Evolutionary conservation across 768 basidiomycete genomes (phyloP).

Genomic region (Russula griseocarnosa): DNA sequence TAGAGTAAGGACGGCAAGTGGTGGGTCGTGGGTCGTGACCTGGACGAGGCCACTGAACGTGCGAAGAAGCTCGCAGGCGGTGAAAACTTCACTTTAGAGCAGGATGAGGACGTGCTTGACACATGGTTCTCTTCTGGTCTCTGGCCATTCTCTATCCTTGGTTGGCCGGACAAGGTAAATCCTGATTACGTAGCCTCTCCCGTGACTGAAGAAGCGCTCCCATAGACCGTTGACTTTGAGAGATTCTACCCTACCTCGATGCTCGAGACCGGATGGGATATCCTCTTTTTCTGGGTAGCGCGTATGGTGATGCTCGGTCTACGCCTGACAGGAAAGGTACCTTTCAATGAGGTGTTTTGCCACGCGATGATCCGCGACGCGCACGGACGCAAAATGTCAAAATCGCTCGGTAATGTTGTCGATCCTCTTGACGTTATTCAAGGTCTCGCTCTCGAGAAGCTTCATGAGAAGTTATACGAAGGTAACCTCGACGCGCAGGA

Average conservation of each 20-base stretch:
- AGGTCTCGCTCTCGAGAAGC: constrained; percentile 69
- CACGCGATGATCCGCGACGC: constrained; percentile 99
- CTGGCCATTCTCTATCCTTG: constrained; percentile 97
- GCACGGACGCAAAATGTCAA: constrained; percentile 98
- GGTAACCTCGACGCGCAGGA: constrained; percentile 95
- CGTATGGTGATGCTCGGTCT: constrained; percentile 95
- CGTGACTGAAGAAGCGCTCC: constrained; percentile 12
- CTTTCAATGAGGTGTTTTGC: constrained; percentile 93
- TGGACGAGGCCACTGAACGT: constrained; percentile 72
- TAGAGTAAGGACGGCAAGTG: constrained; percentile 66
- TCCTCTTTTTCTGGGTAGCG: constrained; percentile 99
- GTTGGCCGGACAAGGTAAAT: constrained; percentile 89
- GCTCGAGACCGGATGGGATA: constrained; percentile 98
- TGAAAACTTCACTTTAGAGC: constrained; percentile 68
- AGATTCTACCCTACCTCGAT: constrained; percentile 86
- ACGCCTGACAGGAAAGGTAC: constrained; percentile 83
- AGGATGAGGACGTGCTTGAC: constrained; percentile 96
- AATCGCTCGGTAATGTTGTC: constrained; percentile 95
- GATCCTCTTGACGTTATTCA: constrained; percentile 95
- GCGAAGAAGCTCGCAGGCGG: constrained; percentile 68
- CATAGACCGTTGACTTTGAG: constrained; percentile 74
- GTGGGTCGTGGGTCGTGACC: constrained; percentile 87
- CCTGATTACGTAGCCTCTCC: neutral
- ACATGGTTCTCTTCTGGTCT: constrained; percentile 98
- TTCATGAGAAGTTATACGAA: constrained; percentile 81